Percentiles rank a stretch among this genome's conserved stretches.
Evolutionary conservation across 441 rosid species (phyloP).

Genomic region (Pelargonium myrrhifolium): DNA sequence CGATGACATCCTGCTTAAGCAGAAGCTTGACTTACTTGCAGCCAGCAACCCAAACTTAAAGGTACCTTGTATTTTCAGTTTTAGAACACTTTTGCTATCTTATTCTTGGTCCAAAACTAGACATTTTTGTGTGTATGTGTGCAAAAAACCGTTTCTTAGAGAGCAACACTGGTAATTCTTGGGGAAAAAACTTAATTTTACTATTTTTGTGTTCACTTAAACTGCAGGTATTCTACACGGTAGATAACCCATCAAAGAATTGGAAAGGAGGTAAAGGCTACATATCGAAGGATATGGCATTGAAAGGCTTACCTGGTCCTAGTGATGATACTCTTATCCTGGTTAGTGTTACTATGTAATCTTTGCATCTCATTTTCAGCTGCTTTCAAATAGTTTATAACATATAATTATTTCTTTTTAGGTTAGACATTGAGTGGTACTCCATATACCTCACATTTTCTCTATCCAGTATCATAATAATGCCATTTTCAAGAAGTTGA

Average conservation of each 20-base stretch:
- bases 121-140: background rate
- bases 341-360: conserved; percentile 36
- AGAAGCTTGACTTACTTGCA: conserved; percentile 78
- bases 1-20: conserved; percentile 83
- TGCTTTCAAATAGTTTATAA: background rate
- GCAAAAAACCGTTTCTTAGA: background rate
- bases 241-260: conserved; percentile 71
- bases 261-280: conserved; percentile 95
- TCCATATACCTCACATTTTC: background rate
- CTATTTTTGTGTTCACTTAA: conserved; percentile 10
- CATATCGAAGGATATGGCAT: conserved; percentile 66
- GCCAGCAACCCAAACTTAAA: conserved; percentile 77
- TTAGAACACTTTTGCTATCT: background rate
- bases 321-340: conserved; percentile 73
- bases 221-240: conserved; percentile 70
- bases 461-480: conserved; percentile 1
- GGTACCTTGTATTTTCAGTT: conserved; percentile 29
- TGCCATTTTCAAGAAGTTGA: background rate
- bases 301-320: conserved; percentile 81
- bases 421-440: background rate
- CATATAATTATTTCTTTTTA: background rate
- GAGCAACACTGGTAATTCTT: background rate
- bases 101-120: too few species aligned
- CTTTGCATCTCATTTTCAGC: conserved; percentile 5
- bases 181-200: background rate